Conservation (phyloP, 2,329 filamentous ascomycete species). For the Dothideomycetes sp. region DNA sequence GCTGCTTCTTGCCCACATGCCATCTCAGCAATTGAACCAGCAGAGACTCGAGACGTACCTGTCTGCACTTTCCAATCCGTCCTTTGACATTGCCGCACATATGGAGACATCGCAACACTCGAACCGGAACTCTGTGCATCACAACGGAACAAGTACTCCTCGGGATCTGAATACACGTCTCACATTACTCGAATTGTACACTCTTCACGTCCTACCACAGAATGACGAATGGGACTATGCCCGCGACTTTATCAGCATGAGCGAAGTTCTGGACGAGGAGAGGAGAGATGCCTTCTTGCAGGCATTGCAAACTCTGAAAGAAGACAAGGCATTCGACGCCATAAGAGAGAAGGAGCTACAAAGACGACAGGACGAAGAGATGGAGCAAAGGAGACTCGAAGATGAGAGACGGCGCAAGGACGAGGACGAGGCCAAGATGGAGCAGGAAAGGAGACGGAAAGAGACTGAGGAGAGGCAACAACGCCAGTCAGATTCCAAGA, state of each 20-base stretch:
- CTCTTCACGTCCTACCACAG: slow-evolving; percentile 82
- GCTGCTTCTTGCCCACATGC: slow-evolving; percentile 80
- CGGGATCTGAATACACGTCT: slow-evolving; percentile 75
- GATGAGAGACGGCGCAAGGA: slow-evolving; percentile 28
- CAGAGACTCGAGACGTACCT: slow-evolving; percentile 81
- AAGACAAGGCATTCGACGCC: slow-evolving; percentile 70
- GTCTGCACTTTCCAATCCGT: slow-evolving; percentile 63
- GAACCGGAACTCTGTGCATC: slow-evolving; percentile 16
- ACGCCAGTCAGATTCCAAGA: slow-evolving; percentile 1
- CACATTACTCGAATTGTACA: slow-evolving; percentile 91
- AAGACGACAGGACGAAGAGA: slow-evolving; percentile 49
- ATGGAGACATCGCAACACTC: slow-evolving; percentile 40
- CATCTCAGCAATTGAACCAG: slow-evolving; percentile 75
- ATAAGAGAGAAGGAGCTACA: slow-evolving; percentile 53
- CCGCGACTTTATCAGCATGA: slow-evolving; percentile 77
- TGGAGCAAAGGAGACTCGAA: slow-evolving; percentile 35
- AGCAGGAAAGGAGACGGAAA: slow-evolving; percentile 33
- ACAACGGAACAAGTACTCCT: slow-evolving; percentile 58
- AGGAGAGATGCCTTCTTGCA: slow-evolving; percentile 80
- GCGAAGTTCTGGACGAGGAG: slow-evolving; percentile 84
- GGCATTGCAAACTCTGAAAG: slow-evolving; percentile 72
- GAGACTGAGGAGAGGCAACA: slow-evolving; percentile 24
- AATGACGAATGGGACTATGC: slow-evolving; percentile 97
- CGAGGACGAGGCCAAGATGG: slow-evolving; percentile 29
- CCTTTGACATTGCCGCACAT: slow-evolving; percentile 59